Conservation (phyloP, 805 yeast genomes). For the Zygotorulaspora florentina region DNA sequence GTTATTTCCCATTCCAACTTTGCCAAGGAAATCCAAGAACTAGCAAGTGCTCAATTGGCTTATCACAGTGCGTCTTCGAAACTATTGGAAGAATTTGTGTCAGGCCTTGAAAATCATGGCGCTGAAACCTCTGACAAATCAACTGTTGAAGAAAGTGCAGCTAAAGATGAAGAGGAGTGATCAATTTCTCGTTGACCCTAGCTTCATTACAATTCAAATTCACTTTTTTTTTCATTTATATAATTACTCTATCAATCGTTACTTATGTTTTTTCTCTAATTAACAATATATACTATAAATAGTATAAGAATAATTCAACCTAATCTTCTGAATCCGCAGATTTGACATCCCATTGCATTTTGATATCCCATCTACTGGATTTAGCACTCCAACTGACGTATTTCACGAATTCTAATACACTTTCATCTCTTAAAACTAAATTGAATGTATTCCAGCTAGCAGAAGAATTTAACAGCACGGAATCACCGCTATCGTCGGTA, state of each 20-base stretch:
- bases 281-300: not conserved
- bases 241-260: conserved; percentile 2
- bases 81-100: conserved; percentile 55
- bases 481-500: conserved; percentile 55
- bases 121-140: not conserved
- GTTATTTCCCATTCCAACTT: conserved; percentile 70
- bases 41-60: conserved; percentile 74
- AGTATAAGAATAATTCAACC: not conserved
- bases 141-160: not conserved
- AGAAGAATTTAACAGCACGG: conserved; percentile 72
- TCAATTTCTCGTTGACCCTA: not conserved
- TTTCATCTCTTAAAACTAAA: conserved; percentile 75
- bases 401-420: conserved; percentile 86
- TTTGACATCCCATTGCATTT: conserved; percentile 72
- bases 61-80: conserved; percentile 74
- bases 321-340: conserved; percentile 38
- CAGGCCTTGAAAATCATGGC: conserved; percentile 5
- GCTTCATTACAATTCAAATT: not conserved
- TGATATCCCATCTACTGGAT: conserved; percentile 91
- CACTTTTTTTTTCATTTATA: not conserved
- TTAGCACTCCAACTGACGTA: conserved; percentile 84
- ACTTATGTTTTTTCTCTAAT: conserved; percentile 1
- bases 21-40: conserved; percentile 59
- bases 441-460: conserved; percentile 81
- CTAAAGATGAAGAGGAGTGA: not conserved